Base-by-base conservation (phyloP, 768 basidiomycete species). In the Tulasnella sp. region DNA sequence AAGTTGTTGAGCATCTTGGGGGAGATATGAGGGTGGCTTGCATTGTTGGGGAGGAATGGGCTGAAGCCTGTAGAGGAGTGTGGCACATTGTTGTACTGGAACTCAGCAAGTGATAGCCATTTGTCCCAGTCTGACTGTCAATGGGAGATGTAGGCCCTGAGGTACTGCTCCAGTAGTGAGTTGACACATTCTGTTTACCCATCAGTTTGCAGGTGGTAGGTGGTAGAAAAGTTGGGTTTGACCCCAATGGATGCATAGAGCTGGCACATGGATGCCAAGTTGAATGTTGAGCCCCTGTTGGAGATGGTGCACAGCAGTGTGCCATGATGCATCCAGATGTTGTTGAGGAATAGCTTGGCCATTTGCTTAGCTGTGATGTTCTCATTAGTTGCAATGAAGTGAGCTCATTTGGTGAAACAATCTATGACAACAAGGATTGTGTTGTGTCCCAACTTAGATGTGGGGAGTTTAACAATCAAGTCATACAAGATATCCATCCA, bases 131-230 rank as follows among this genome's bases (percentile, higher is more conserved):
- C n/a, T 8, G 27, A 10, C 38, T 52, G 51, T 11, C 29, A 3
- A 21, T 52, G 11, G 11, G 1, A 1, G 11, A 21, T 34, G 29
- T 52, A 52, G 1, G 34, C 3, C 4, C 17, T 1, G 4, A 52
- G 51, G 51, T 3, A 52, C 17, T 52, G 51, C 10, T 52, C 21
- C 5, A 52, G 27, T 5, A 34, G 4, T 34, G 23, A 38, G n/a
- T 52, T 52, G 3, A 23, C 51, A 29, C 29, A 9, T 52, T 34
- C 51, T 3, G 29, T 4, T 21, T 52, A 30, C 19, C 51, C 51
- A n/a, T 52, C 51, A 1, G 29, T 52, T 52, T 52, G 51, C 19
- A 30, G 51, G 30, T 52, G 51, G 29, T 52, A 52, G 2, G 51
- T 30, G 15, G 51, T 52, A 3, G 51, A 52, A 26, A 51, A 51